Conservation (phyloP, 2,329 filamentous ascomycete genomes). For the Hymenoscyphus occultus region DNA sequence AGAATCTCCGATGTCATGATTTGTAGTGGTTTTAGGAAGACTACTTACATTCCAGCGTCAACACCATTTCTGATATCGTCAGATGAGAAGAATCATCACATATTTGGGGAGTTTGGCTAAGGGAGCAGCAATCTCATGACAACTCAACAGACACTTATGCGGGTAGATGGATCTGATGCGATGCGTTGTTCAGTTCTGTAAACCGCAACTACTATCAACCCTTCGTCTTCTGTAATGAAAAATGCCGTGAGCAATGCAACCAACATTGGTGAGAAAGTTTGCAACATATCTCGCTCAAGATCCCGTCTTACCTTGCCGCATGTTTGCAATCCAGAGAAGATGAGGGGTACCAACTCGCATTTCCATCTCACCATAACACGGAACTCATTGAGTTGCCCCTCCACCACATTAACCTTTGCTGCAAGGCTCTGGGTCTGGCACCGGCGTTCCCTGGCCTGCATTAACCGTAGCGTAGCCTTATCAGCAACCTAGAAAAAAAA, state of each 20-base stretch:
- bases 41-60: background rate
- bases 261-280: background rate
- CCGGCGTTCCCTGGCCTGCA: background rate
- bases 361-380: background rate
- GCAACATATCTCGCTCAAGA: background rate
- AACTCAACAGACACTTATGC: background rate
- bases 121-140: background rate
- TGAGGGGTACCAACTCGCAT: background rate
- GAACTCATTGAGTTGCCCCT: background rate
- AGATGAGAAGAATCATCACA: background rate
- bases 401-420: background rate
- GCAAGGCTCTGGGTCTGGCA: background rate
- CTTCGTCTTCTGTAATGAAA: background rate
- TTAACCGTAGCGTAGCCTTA: background rate
- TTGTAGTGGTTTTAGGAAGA: background rate
- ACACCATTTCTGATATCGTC: background rate
- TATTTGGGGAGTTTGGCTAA: background rate
- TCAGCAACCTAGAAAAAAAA: background rate
- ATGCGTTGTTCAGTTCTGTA: background rate
- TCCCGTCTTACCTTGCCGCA: background rate
- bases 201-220: background rate
- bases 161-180: conserved; percentile 1
- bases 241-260: background rate
- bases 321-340: background rate
- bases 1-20: background rate